Base-by-base conservation (phyloP, 1,139 yeast genomes). In the Hyphopichia pseudoburtonii region DNA sequence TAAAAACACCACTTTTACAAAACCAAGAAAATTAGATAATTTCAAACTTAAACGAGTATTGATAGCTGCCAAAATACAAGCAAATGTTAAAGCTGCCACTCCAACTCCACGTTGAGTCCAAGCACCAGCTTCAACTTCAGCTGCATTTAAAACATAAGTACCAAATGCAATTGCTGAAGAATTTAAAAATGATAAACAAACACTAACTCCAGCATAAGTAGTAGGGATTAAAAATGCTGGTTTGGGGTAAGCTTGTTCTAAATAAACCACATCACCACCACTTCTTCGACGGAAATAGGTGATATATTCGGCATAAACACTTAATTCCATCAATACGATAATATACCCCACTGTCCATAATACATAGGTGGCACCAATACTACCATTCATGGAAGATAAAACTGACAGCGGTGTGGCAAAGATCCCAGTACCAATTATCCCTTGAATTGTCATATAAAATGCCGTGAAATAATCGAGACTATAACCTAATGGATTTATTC, bases 371-470 rank as follows among this genome's bases (percentile, higher is more conserved):
- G 71, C 62, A 26, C 75, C 75, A 32, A 69, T 49, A 2, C 72
- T 64, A 1, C 75, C 74, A 21, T 21, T 21, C 41, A 67, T 60
- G 2, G 70, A 60, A 15, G 51, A 54, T 6, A 67, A 45, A 30
- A 67, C 51, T 2, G 63, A 43, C 1, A 62, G 68, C 3, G 75
- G 75, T 0, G 73, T 66, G n/a, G 62, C 54, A 46, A 70, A 70
- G 30, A 70, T 69, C 51, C 75, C 76, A 1, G 76, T 70, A 39
- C 76, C 76, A 28, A 70, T 61, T 29, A 70, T 63, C 34, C 75
- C 74, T 33, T 65, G 69, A 29, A 69, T 53, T 22, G 62, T 55
- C 35, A 65, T 47, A 39, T 63, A 66, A 28, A 64, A 55, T 2
- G 70, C 53, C 3, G 66, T 52, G 27, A 52, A 42, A 42, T 56